Base-by-base conservation (phyloP, 441 rosid species). In the Brassica hybrid region DNA sequence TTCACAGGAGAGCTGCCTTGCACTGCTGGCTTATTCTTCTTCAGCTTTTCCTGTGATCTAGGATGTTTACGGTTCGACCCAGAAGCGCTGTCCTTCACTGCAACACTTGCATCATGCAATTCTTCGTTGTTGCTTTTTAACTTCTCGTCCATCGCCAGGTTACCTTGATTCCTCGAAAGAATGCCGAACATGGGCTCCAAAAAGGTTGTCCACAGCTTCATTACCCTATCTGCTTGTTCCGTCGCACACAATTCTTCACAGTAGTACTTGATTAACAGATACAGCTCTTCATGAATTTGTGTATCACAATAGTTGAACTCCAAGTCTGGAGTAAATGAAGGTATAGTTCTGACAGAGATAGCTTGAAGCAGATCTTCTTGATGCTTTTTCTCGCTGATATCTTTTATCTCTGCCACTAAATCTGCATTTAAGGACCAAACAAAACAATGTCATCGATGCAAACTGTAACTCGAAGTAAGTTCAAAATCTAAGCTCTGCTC, bases 181-280 rank as follows among this genome's bases (percentile, higher is more conserved):
- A 87, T 87, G 70, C 97, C 94, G 60, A 96, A 79, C 85, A 94
- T 76, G 68, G 97, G 99, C 81, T 96, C 99, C 86, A 96, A 79
- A 82, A 96, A 91, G 66, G 93, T 92, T 76, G 88, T 89, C 98
- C 99, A 96, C 73, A 96, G 82, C 83, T 90, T 94, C 92, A 94
- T 85, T 74, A 89, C 88, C 83, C 85, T 89, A 79, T 92, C 96
- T 84, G 91, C 81, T 82, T 92, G 98, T 74, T 96, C 99, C 71
- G 88, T 78, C 63, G 98, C 67, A 84, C 94, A 94, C 76, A 86
- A 85, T 86, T 94, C 97, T 76, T 92, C 94, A 78, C 96, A 92
- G 4, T 96, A 94, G 85, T 89, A 94, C 80, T 94, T 91, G 72
- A 96, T 86, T 34, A 96, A 90, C 88, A 88, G 92, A 82, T 91